phyloP scores from a whole-genome alignment of 192 early-diverging fungal species.

The Powellomyces hirtus region DNA sequence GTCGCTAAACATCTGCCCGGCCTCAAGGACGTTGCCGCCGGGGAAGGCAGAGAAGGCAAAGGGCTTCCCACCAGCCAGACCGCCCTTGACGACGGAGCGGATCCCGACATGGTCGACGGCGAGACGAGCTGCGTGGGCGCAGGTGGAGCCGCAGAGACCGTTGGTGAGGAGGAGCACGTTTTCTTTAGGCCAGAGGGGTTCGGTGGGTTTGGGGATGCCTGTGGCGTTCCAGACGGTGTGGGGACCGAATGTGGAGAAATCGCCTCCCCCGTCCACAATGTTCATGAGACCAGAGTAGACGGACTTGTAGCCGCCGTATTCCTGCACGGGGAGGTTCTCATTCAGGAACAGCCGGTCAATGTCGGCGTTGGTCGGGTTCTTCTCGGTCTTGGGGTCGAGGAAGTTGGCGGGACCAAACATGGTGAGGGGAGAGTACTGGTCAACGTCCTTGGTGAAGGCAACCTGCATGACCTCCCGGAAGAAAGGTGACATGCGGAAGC shows the following conservation, averaged over 20 bases:
- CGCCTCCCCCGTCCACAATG: conserved; percentile 27
- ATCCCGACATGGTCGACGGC: conserved; percentile 21
- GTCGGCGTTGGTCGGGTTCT: conserved; percentile 1
- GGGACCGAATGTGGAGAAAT: background rate
- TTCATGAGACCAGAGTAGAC: conserved; percentile 9
- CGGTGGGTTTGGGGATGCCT: conserved; percentile 18
- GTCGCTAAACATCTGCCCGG: conserved; percentile 22
- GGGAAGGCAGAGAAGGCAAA: conserved; percentile 32
- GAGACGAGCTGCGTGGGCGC: conserved; percentile 26
- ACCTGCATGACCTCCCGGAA: background rate
- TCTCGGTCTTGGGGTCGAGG: conserved; percentile 19
- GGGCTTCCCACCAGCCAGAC: conserved; percentile 9
- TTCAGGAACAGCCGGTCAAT: conserved; percentile 19
- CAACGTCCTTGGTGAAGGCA: conserved; percentile 21
- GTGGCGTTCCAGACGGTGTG: conserved; percentile 28
- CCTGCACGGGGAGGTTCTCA: background rate
- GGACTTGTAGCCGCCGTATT: conserved; percentile 23
- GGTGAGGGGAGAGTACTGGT: conserved; percentile 21
- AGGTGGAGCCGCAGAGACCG: conserved; percentile 28
- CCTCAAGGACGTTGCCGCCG: conserved; percentile 30
- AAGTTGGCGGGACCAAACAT: conserved; percentile 33
- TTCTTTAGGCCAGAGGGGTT: conserved; percentile 1
- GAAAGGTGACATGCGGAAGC: conserved; percentile 18
- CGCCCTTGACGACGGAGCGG: conserved; percentile 23
- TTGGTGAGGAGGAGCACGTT: conserved; percentile 25